Conservation (phyloP, 176 grass and related monocot genomes). For the Aegilops longissima region DNA sequence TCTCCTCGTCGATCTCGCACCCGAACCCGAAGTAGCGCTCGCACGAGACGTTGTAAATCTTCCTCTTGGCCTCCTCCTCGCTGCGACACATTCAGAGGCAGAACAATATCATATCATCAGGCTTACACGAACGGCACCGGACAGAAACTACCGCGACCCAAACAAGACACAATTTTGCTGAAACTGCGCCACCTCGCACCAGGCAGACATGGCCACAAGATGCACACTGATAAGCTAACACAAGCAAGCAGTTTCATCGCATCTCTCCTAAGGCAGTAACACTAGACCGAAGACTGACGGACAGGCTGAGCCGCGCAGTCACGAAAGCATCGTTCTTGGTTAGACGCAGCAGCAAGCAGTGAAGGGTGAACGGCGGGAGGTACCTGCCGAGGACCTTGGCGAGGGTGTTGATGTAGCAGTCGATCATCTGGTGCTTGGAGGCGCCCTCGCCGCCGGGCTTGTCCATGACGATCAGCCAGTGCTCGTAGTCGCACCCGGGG, state of each 20-base stretch:
- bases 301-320: no score
- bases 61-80: slow-evolving; percentile 1
- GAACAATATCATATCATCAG: background rate
- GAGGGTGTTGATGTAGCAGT: slow-evolving; percentile 87
- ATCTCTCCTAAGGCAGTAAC: no score
- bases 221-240: no score
- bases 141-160: background rate
- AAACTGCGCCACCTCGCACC: no score
- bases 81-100: background rate
- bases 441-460: slow-evolving; percentile 92
- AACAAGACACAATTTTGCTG: background rate
- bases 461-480: slow-evolving; percentile 97
- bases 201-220: no score
- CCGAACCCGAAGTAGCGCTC: background rate
- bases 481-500: slow-evolving; percentile 93
- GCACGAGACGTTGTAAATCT: background rate
- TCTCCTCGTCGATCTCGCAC: background rate
- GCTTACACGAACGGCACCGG: background rate
- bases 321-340: no score
- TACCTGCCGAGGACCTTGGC: slow-evolving; percentile 44
- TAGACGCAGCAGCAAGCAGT: no score
- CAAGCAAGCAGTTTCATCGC: no score
- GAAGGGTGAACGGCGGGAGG: no score
- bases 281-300: no score
- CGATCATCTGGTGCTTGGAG: slow-evolving; percentile 94